phyloP scores from a whole-genome alignment of 495 filamentous ascomycete species.

The Clavariopsis aquatica region DNA sequence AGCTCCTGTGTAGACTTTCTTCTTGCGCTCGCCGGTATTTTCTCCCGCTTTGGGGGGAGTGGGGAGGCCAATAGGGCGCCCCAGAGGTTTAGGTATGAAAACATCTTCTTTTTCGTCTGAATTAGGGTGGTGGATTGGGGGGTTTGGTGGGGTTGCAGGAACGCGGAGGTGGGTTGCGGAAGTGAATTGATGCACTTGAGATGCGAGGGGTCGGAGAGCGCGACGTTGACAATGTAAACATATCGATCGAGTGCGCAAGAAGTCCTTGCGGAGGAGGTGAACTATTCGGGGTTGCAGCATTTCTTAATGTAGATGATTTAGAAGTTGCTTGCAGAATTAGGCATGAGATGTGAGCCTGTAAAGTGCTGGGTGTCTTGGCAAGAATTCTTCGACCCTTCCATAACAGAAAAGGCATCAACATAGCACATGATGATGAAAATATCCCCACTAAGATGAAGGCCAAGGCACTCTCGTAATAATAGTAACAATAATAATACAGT shows the following conservation, averaged over 20 bases:
- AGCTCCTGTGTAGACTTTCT: constrained; percentile 72
- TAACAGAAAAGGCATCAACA: no score
- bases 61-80: constrained; percentile 77
- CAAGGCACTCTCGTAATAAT: no score
- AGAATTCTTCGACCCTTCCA: no score
- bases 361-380: neutral
- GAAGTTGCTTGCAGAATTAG: no score
- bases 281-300: constrained; percentile 29
- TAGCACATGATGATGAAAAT: no score
- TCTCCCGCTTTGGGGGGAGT: constrained; percentile 72
- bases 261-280: neutral
- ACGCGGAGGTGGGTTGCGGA: constrained; percentile 6
- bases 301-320: neutral
- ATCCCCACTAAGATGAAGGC: no score
- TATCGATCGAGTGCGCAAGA: constrained; percentile 4
- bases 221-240: constrained; percentile 5
- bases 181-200: constrained; percentile 12
- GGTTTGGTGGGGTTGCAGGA: neutral
- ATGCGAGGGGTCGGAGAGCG: neutral
- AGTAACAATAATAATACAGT: no score
- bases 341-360: no score
- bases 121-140: neutral
- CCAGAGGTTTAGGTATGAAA: constrained; percentile 68
- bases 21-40: constrained; percentile 73
- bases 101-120: constrained; percentile 51